Base-by-base conservation (phyloP, 805 yeast species). In the Cyberlindnera amylophila region DNA sequence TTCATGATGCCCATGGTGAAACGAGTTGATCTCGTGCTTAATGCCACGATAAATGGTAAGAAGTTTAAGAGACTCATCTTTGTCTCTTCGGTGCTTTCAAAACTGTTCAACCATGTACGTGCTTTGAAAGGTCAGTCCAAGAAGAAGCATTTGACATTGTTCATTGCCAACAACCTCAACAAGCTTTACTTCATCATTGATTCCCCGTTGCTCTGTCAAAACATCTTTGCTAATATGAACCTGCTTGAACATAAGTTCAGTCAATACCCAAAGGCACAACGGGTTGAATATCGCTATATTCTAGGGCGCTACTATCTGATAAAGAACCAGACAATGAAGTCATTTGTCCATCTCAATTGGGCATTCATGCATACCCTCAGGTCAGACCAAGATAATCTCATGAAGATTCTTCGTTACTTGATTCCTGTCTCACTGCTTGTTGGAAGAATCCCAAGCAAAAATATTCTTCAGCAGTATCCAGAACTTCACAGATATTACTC, bases 171-270 rank as follows among this genome's bases (percentile, higher is more conserved):
- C 23, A 64, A 67, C 31, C 55, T 80, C 34, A 79, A 82, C 56
- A 65, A 62, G 47, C 62, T 75, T 0, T 80, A 80, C 55, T 75
- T 76, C 54, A 63, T 59, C 31, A 70, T 80, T 17, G 72, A 68
- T 24, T 76, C 74, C 24, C 82, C 84, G 6, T 64, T 78, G 50
- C 61, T 78, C 14, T 80, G 86, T 59, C 70, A 78, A 28, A 79
- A 80, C 51, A 77, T 80, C 31, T 78, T 79, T 53, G 71, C 81
- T 27, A 80, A 79, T 56, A 72, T 80, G 65, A 76, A 73, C 36
- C 50, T 74, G 36, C 67, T 80, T 15, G 63, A 65, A 18, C 61
- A 79, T 31, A 67, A 65, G 31, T 69, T 70, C 39, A 49, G 49
- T 3, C 58, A 64, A n/a, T 77, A 70, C 32, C 56, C 69, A 4